Evolutionary conservation across 2,329 filamentous ascomycete species (phyloP), one percentile per base, ranked within the genome.

Genomic region (Erysiphe neolycopersici): DNA sequence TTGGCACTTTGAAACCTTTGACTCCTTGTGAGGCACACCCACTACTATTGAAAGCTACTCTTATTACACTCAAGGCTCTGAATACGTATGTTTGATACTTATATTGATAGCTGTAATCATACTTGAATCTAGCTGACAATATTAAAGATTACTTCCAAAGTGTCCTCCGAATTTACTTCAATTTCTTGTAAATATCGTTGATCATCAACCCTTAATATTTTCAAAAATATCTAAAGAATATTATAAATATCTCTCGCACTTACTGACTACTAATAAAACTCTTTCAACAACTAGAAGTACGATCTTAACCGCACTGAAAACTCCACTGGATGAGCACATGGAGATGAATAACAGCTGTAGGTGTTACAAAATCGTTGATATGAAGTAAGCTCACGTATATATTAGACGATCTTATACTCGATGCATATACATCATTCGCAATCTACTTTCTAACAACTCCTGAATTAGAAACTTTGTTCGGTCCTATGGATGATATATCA

Each of bases 1-100:
- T 55, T n/a, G 53, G 58, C 19, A 58, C 63, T 39, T 44, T 52
- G 11, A 50, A 54, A 16, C 61, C 67, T 48, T 50, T 55, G 12
- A 26, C 43, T 30, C 40, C 43, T 42, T 41, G 42, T 41, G 47
- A 50, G 40, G 47, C 52, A 42, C 52, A 51, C 33, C 45, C 48
- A 35, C 47, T 44, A 22, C 48, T 56, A 31, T 18, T 45, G 10
- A 48, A 44, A 40, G 42, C 57, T n/a, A 50, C 51, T 37, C 46
- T 43, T 16, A 45, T 53, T 22, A 49, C 49, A 39, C 45, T 56
- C 2, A 43, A 48, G 22, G 51, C 51, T 43, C 47, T 57, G 18
- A 47, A 53, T 48, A 44, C 26, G 55, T 56, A 50, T 35, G 52
- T 50, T 31, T 37, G 17, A 37, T 18, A 13, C 17, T 11, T 31